Evolutionary conservation across 2,329 filamentous ascomycete species (phyloP).

Genomic region (Scytalidium sp.): DNA sequence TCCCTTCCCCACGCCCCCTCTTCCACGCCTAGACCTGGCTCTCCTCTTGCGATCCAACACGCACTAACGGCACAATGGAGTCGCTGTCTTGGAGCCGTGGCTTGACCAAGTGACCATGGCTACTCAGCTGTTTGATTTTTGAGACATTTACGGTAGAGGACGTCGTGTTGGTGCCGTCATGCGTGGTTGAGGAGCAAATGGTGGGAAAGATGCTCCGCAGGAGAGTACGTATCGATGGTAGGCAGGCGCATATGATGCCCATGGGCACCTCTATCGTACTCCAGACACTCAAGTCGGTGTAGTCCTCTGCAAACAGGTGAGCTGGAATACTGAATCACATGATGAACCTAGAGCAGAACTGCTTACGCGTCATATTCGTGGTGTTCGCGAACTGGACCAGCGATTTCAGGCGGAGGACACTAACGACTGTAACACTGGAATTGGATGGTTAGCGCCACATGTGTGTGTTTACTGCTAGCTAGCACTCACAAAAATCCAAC

Average conservation of each 20-base stretch:
- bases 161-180: background rate
- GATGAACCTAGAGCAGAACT: background rate
- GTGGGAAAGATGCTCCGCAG: slow-evolving; percentile 2
- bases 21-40: too few species aligned
- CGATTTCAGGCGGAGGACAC: slow-evolving; percentile 12
- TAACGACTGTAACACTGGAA: slow-evolving; percentile 15
- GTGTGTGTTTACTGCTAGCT: too few species aligned
- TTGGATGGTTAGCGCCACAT: too few species aligned
- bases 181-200: background rate
- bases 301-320: slow-evolving; percentile 10
- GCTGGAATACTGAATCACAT: background rate
- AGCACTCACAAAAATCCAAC: slow-evolving; percentile 39
- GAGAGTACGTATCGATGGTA: slow-evolving; percentile 12
- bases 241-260: slow-evolving; percentile 18
- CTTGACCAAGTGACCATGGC: background rate
- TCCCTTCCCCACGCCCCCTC: too few species aligned
- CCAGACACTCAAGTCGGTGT: slow-evolving; percentile 15
- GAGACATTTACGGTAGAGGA: background rate
- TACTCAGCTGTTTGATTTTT: background rate
- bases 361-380: slow-evolving; percentile 15
- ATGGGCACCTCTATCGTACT: slow-evolving; percentile 18
- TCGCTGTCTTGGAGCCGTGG: background rate
- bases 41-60: background rate
- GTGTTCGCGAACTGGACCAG: slow-evolving; percentile 17
- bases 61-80: background rate